These are phyloP conservation scores for Alloteropsis angusta DNA, from an alignment of 202 grass and related monocot genomes.

Conservation along the genomic window DNA sequence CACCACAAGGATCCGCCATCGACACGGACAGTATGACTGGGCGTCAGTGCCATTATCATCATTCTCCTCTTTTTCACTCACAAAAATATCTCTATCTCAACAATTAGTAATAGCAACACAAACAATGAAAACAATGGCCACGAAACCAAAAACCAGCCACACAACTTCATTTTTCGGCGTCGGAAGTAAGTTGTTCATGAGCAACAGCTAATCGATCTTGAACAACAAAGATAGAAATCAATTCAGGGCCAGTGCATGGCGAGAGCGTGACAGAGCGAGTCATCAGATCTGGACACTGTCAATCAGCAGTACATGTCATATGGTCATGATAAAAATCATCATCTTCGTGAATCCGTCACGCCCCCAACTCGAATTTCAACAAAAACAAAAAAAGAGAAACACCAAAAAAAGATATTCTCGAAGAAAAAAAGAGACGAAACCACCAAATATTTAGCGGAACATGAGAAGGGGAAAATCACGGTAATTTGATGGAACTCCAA, in stretches of 20 bases:
- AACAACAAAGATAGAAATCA: not conserved
- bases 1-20: conserved; percentile 9
- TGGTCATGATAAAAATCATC: not conserved
- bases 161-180: not conserved
- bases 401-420: too few relatives aligned
- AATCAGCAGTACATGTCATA: not conserved
- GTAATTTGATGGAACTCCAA: not conserved
- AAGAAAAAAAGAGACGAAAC: not conserved
- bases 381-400: not conserved
- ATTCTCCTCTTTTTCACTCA: not conserved
- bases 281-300: not conserved
- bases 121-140: not conserved
- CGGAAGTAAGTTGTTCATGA: not conserved
- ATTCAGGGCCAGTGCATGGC: not conserved
- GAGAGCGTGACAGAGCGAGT: not conserved
- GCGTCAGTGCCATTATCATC: conserved; percentile 16
- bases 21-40: conserved; percentile 5
- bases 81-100: not conserved
- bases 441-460: not conserved
- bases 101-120: not conserved
- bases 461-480: not conserved
- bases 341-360: not conserved
- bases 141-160: not conserved
- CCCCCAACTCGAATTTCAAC: not conserved
- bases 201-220: not conserved